Conservation (phyloP, 192 early-diverging fungal species). For the Borealophlyctis nickersoniae region DNA sequence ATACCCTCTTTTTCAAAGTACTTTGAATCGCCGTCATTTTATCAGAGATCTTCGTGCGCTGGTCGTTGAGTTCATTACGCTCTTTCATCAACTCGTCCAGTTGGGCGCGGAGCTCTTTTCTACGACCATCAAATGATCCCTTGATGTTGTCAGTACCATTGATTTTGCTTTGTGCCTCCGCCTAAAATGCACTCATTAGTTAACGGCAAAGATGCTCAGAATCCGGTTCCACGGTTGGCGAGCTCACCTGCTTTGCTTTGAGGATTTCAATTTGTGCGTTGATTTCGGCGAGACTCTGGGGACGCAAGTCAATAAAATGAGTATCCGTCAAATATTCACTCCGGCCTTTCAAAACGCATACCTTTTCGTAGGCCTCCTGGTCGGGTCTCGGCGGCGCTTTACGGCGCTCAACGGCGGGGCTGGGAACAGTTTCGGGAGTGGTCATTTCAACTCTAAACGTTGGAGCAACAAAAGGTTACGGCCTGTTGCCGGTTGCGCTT, state of each 20-base stretch:
- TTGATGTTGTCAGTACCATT: slow-evolving; percentile 55
- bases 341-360: slow-evolving; percentile 5
- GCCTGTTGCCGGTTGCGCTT: background rate
- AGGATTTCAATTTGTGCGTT: slow-evolving; percentile 55
- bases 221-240: background rate
- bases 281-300: slow-evolving; percentile 42
- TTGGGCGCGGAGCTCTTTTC: slow-evolving; percentile 58
- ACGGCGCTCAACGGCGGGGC: slow-evolving; percentile 8
- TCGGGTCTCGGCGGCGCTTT: slow-evolving; percentile 47
- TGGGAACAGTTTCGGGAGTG: slow-evolving; percentile 10
- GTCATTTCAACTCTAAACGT: background rate
- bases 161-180: slow-evolving; percentile 52
- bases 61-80: slow-evolving; percentile 67
- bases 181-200: slow-evolving; percentile 34
- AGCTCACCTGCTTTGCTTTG: slow-evolving; percentile 50
- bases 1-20: slow-evolving; percentile 77
- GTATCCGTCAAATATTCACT: slow-evolving; percentile 3
- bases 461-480: background rate
- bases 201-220: background rate
- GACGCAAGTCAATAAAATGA: background rate
- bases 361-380: slow-evolving; percentile 44
- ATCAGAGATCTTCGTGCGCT: slow-evolving; percentile 69
- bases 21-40: slow-evolving; percentile 67
- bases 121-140: slow-evolving; percentile 48
- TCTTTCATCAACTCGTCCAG: slow-evolving; percentile 69